Conservation (phyloP, 1,284 basidiomycete species). For the Apiotrichum siamense region DNA sequence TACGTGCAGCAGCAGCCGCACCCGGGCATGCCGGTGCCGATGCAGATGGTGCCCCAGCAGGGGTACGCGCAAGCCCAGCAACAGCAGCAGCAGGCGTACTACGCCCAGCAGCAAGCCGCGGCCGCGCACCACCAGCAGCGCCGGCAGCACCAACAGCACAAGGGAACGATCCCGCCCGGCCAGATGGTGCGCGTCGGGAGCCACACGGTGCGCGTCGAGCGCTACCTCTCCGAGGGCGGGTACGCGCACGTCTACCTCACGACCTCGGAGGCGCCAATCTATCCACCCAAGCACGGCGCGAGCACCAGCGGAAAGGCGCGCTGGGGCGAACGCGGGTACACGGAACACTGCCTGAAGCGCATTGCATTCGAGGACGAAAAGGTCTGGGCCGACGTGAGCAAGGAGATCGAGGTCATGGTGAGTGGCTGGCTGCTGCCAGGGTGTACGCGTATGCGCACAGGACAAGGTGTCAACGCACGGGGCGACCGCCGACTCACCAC, state of each 20-base stretch:
- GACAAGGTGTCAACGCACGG: too few relatives aligned
- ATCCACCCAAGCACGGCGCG: conserved; percentile 41
- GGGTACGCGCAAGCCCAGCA: not conserved
- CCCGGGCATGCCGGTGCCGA: not conserved
- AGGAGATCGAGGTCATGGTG: conserved; percentile 98
- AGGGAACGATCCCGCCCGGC: conserved; percentile 56
- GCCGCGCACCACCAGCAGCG: conserved; percentile 1
- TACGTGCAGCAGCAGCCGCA: not conserved
- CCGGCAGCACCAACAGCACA: conserved; percentile 27
- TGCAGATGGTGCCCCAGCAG: not conserved
- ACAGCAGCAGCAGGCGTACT: not conserved
- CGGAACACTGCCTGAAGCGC: conserved; percentile 94
- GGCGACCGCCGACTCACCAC: too few relatives aligned
- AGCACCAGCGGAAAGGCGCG: conserved; percentile 25
- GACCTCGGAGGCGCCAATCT: conserved; percentile 74
- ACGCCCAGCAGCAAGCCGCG: not conserved
- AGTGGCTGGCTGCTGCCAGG: conserved; percentile 33
- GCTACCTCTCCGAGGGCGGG: conserved; percentile 93
- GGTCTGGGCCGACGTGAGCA: conserved; percentile 89
- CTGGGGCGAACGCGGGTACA: conserved; percentile 56
- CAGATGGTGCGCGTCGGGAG: conserved; percentile 87
- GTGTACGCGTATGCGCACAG: not conserved
- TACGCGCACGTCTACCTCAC: conserved; percentile 99
- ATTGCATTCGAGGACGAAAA: conserved; percentile 87
- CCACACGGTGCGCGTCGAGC: conserved; percentile 75